Evolutionary conservation across 257 asterid genomes (phyloP).

Genomic region (Capsicum pubescens): DNA sequence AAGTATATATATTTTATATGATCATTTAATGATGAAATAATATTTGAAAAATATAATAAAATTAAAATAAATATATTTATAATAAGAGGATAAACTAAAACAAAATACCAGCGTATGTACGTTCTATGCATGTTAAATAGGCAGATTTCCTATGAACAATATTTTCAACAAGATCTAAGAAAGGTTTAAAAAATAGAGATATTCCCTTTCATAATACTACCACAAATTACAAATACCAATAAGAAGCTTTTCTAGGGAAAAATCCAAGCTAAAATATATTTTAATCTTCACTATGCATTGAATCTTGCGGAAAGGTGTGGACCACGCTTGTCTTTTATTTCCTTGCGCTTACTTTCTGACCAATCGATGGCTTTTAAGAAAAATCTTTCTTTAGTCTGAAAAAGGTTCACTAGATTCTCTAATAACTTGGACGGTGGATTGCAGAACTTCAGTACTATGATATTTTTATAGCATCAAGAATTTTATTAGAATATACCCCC

Average conservation of each 20-base stretch:
- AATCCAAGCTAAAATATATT: not conserved
- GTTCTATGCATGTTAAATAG: too few species aligned
- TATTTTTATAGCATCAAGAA: not conserved
- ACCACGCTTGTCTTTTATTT: not conserved
- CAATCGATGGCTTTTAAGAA: not conserved
- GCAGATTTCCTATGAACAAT: too few species aligned
- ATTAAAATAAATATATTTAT: too few species aligned
- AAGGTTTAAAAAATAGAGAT: slow-evolving; percentile 1
- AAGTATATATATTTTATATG: too few species aligned
- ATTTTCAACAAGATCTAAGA: not conserved
- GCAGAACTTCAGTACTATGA: not conserved
- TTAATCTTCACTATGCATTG: not conserved
- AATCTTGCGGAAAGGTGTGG: not conserved
- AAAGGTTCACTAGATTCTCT: not conserved
- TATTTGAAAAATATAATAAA: too few species aligned
- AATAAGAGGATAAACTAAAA: too few species aligned
- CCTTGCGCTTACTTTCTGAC: not conserved
- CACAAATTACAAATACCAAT: not conserved
- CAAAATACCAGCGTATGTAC: too few species aligned
- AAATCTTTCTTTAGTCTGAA: not conserved
- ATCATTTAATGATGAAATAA: too few species aligned
- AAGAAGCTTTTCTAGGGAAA: not conserved
- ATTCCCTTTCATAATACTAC: not conserved
- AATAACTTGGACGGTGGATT: not conserved
- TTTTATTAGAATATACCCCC: not conserved